These are phyloP conservation scores for Beauveria australis DNA, from an alignment of 2,329 filamentous ascomycete species.

Conservation along the genomic window DNA sequence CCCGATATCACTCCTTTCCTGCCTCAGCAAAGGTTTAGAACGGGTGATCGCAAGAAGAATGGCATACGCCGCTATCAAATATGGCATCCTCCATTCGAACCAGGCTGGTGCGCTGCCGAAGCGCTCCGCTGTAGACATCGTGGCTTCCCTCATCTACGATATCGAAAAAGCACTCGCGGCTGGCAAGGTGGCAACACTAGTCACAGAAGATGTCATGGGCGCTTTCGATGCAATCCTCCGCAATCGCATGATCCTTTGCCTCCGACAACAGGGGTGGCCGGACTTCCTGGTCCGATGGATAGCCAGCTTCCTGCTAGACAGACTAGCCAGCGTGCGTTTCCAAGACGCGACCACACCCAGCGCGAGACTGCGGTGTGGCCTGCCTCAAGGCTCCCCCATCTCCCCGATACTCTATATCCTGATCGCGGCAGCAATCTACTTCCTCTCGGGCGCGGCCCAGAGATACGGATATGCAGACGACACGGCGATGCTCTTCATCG, in stretches of 20 bases:
- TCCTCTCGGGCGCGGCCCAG: neutral
- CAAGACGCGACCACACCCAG: neutral
- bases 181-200: constrained; percentile 5
- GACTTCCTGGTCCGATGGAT: neutral
- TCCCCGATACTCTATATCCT: constrained; percentile 9
- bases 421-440: constrained; percentile 4
- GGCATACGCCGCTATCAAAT: constrained; percentile 15
- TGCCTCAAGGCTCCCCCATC: constrained; percentile 10
- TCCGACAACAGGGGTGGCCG: constrained; percentile 7
- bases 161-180: constrained; percentile 14
- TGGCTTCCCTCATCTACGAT: constrained; percentile 15
- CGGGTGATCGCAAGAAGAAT: constrained; percentile 17
- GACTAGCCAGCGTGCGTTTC: constrained; percentile 3
- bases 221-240: constrained; percentile 8
- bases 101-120: constrained; percentile 18
- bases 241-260: neutral
- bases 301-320: neutral
- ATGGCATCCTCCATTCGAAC: constrained; percentile 16
- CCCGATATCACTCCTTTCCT: constrained; percentile 20
- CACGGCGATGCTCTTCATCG: neutral
- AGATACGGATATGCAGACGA: constrained; percentile 9
- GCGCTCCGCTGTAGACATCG: constrained; percentile 15
- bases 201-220: constrained; percentile 9
- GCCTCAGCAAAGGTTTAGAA: constrained; percentile 21
- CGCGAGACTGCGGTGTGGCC: neutral